These are phyloP conservation scores for Malbranchea cinnamomea DNA, from an alignment of 2,329 filamentous ascomycete species.

Conservation along the genomic window DNA sequence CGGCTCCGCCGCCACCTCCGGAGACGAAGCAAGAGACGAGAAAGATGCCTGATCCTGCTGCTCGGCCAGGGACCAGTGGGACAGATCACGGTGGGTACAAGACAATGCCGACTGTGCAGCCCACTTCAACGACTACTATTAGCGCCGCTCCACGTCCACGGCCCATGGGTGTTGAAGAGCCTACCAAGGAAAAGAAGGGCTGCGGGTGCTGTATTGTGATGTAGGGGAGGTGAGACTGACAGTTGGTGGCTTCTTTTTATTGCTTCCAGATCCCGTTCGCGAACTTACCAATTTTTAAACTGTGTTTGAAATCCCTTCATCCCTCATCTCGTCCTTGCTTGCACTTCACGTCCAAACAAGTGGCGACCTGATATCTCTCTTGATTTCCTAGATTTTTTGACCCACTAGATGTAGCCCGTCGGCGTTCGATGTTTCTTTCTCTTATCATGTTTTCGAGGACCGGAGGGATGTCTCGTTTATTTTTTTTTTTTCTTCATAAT, in stretches of 20 bases:
- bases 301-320: slow-evolving; percentile 6
- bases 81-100: slow-evolving; percentile 31
- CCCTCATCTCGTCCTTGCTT: slow-evolving; percentile 6
- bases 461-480: slow-evolving; percentile 1
- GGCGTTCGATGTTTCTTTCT: slow-evolving; percentile 5
- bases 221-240: too few species aligned
- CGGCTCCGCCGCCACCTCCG: slow-evolving; percentile 11
- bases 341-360: slow-evolving; percentile 4
- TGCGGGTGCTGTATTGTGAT: slow-evolving; percentile 63
- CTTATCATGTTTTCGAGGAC: neutral
- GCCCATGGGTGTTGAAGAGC: slow-evolving; percentile 39
- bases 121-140: slow-evolving; percentile 22
- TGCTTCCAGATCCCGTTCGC: too few species aligned
- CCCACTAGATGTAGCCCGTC: slow-evolving; percentile 1
- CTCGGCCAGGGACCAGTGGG: slow-evolving; percentile 27
- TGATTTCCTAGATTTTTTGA: slow-evolving; percentile 1
- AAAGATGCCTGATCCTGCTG: slow-evolving; percentile 19
- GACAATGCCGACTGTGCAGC: slow-evolving; percentile 33
- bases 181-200: slow-evolving; percentile 44
- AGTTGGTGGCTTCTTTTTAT: too few species aligned
- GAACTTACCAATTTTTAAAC: slow-evolving; percentile 9
- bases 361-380: neutral
- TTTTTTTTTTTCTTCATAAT: slow-evolving; percentile 6
- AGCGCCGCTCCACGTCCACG: slow-evolving; percentile 27
- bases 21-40: slow-evolving; percentile 17